Conservation (phyloP, 2,329 filamentous ascomycete genomes). For the Microcyclosporella mali region DNA sequence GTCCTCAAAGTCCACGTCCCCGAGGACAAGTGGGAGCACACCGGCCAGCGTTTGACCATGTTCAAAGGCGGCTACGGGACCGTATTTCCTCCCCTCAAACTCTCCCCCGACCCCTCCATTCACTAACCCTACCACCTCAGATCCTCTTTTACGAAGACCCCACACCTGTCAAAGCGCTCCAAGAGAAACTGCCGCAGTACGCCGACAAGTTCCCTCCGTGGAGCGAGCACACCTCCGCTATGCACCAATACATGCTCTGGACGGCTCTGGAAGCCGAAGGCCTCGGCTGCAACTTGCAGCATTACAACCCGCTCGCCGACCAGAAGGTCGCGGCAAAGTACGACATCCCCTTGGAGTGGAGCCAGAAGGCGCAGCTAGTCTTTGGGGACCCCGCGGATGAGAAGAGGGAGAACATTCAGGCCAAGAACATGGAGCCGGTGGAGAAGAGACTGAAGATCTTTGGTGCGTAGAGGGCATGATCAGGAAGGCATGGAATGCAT, state of each 20-base stretch:
- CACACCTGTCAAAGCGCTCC: constrained; percentile 57
- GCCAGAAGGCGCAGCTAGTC: constrained; percentile 74
- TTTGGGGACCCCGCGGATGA: constrained; percentile 47
- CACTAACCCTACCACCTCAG: constrained; percentile 30
- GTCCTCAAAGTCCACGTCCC: constrained; percentile 64
- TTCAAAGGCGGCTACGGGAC: constrained; percentile 73
- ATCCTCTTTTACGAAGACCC: constrained; percentile 84
- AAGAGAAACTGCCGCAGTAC: constrained; percentile 65
- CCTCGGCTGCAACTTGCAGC: constrained; percentile 82
- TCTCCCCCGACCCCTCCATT: constrained; percentile 25
- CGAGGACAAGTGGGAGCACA: constrained; percentile 55
- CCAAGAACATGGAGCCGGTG: constrained; percentile 25
- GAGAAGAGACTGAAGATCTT: constrained; percentile 28
- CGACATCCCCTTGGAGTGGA: constrained; percentile 66
- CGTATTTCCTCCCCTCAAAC: constrained; percentile 39
- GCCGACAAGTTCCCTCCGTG: constrained; percentile 73
- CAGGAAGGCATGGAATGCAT: too few species aligned
- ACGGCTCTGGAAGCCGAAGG: constrained; percentile 76
- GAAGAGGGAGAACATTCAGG: constrained; percentile 39
- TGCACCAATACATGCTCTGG: constrained; percentile 78
- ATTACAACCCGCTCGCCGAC: constrained; percentile 86
- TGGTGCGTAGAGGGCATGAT: constrained; percentile 16
- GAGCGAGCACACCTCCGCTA: constrained; percentile 70
- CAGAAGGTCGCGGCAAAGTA: constrained; percentile 62
- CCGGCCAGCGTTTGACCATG: constrained; percentile 42